These are phyloP conservation scores for Chrysanthemum makinoi DNA, from an alignment of 129 eudicot species.

Conservation along the genomic window DNA sequence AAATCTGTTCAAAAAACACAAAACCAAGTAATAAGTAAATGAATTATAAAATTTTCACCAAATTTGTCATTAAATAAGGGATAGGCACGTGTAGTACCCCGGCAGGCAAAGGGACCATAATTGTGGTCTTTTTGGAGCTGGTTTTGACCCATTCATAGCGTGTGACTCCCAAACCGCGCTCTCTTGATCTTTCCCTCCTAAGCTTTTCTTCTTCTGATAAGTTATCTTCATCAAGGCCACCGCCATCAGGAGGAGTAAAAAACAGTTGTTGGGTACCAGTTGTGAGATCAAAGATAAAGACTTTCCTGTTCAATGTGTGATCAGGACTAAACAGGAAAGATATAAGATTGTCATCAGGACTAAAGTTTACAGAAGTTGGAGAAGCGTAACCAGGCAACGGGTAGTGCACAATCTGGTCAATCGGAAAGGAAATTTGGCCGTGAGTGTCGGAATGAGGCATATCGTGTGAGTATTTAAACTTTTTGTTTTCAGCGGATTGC, in stretches of 20 bases:
- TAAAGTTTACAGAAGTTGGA: slow-evolving; percentile 69
- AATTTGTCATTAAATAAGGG: slow-evolving; percentile 4
- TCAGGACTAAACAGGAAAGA: slow-evolving; percentile 80
- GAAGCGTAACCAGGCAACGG: slow-evolving; percentile 83
- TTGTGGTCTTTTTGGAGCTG: slow-evolving; percentile 50
- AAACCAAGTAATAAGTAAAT: background rate
- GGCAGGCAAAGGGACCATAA: slow-evolving; percentile 94
- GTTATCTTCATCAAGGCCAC: slow-evolving; percentile 94
- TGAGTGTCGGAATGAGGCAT: slow-evolving; percentile 60
- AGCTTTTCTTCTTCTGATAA: slow-evolving; percentile 86
- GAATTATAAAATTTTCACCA: background rate
- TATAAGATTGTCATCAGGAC: slow-evolving; percentile 79
- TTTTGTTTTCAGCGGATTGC: slow-evolving; percentile 63
- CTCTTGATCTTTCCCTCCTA: slow-evolving; percentile 90
- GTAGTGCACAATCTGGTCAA: slow-evolving; percentile 82
- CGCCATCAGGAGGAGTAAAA: slow-evolving; percentile 86
- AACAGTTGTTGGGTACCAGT: slow-evolving; percentile 63
- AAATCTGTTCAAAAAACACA: slow-evolving; percentile 49
- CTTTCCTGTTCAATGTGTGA: slow-evolving; percentile 62
- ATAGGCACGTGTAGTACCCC: slow-evolving; percentile 53
- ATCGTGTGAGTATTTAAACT: slow-evolving; percentile 52
- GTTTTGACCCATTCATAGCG: slow-evolving; percentile 91
- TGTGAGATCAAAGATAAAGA: slow-evolving; percentile 67
- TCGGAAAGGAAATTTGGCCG: slow-evolving; percentile 43
- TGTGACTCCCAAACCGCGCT: slow-evolving; percentile 95